Conservation (phyloP, 306 rosid species). For the Castanea sativa region DNA sequence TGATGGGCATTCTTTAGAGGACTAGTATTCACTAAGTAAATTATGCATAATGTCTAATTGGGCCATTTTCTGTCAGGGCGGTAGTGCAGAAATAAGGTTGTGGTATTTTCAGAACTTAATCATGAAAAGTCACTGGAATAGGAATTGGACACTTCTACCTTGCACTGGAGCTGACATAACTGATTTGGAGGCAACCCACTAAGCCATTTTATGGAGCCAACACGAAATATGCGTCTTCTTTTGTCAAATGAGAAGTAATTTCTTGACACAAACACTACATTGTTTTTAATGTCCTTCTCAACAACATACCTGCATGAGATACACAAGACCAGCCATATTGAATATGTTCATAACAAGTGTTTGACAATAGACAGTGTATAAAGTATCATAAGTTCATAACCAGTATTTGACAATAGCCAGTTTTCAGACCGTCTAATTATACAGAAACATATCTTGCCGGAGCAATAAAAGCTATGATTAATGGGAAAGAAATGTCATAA, state of each 20-base stretch:
- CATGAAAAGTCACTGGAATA: background rate
- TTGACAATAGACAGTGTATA: background rate
- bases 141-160: slow-evolving; percentile 46
- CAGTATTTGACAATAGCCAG: background rate
- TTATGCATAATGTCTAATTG: background rate
- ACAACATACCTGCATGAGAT: slow-evolving; percentile 80
- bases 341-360: background rate
- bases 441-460: background rate
- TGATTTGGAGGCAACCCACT: slow-evolving; percentile 56
- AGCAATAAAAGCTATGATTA: background rate
- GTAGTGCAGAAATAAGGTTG: background rate
- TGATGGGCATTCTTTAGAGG: too few species aligned
- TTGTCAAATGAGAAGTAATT: slow-evolving; percentile 89
- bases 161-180: slow-evolving; percentile 64
- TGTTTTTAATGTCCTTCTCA: slow-evolving; percentile 79
- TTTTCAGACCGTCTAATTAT: background rate
- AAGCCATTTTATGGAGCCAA: slow-evolving; percentile 87
- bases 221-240: slow-evolving; percentile 78
- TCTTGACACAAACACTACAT: slow-evolving; percentile 88
- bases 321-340: background rate
- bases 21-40: too few species aligned
- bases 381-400: background rate
- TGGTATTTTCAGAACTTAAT: background rate
- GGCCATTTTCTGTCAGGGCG: background rate
- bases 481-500: background rate